Evolutionary conservation across 495 filamentous ascomycete genomes (phyloP).

Genomic region (Thozetella sp.): DNA sequence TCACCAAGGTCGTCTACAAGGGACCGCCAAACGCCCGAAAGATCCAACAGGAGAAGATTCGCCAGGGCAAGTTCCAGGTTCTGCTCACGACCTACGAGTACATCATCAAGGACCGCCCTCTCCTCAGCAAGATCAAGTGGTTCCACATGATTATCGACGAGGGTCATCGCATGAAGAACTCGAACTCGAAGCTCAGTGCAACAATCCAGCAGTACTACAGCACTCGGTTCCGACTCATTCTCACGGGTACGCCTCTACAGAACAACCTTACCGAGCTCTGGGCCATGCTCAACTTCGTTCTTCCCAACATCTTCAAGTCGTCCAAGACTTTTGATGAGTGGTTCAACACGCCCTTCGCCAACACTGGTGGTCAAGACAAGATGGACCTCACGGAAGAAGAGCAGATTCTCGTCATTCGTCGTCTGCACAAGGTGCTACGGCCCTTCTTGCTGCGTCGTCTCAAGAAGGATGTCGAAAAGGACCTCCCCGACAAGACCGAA

Average conservation of each 20-base stretch:
- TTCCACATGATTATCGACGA: slow-evolving; percentile 99
- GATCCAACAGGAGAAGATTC: slow-evolving; percentile 88
- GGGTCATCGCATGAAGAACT: slow-evolving; percentile 99
- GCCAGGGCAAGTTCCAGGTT: slow-evolving; percentile 94
- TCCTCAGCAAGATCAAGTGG: slow-evolving; percentile 97
- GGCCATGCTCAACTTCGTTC: slow-evolving; percentile 96
- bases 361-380: slow-evolving; percentile 95
- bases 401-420: slow-evolving; percentile 95
- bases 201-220: slow-evolving; percentile 94
- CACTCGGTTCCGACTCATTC: slow-evolving; percentile 91
- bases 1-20: slow-evolving; percentile 91
- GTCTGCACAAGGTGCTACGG: slow-evolving; percentile 95
- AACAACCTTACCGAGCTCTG: slow-evolving; percentile 97
- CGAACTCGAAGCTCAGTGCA: slow-evolving; percentile 93
- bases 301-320: slow-evolving; percentile 98
- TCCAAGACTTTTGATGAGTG: slow-evolving; percentile 99
- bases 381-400: slow-evolving; percentile 99
- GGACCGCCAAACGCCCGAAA: slow-evolving; percentile 89
- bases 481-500: slow-evolving; percentile 97
- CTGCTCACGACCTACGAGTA: slow-evolving; percentile 97
- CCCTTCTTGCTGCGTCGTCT: slow-evolving; percentile 97
- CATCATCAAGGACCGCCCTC: slow-evolving; percentile 96
- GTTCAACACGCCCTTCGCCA: slow-evolving; percentile 99
- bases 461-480: slow-evolving; percentile 99
- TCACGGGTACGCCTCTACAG: slow-evolving; percentile 95